Evolutionary conservation across 1,284 basidiomycete genomes (phyloP).

Genomic region (Irpex rosettiformis): DNA sequence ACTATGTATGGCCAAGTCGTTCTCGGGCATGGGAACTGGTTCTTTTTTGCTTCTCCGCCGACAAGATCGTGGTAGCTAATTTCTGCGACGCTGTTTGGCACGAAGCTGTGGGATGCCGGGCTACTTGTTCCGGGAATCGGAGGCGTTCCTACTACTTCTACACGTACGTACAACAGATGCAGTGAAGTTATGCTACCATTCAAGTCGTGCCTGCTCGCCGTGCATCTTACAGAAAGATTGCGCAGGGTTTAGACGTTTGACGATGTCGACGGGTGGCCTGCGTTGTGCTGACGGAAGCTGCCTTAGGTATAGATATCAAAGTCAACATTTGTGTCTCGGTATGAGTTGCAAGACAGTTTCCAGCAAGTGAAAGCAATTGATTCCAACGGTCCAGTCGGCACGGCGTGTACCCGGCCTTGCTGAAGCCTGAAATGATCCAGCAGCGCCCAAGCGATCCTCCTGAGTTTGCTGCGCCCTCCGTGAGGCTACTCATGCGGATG

Average conservation of each 20-base stretch:
- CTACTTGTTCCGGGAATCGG: not conserved
- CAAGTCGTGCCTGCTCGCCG: not conserved
- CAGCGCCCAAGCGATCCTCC: not conserved
- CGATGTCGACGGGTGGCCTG: too few relatives aligned
- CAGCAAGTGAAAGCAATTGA: too few relatives aligned
- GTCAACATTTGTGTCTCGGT: too few relatives aligned
- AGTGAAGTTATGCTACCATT: not conserved
- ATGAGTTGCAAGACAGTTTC: too few relatives aligned
- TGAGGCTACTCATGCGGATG: too few relatives aligned
- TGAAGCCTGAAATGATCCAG: not conserved
- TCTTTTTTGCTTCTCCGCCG: not conserved
- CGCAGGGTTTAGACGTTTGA: not conserved
- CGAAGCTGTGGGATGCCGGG: not conserved
- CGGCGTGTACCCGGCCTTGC: too few relatives aligned
- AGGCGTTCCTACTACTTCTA: not conserved
- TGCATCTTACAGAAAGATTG: not conserved
- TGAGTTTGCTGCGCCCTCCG: not conserved
- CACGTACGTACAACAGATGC: not conserved
- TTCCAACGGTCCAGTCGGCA: not conserved
- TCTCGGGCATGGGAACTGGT: not conserved
- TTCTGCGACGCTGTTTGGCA: not conserved
- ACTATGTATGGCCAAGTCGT: not conserved
- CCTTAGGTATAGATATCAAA: too few relatives aligned
- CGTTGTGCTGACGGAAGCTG: not conserved
- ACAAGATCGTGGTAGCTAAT: not conserved